Percentiles rank a stretch among this genome's conserved stretches.
These are phyloP conservation scores for Paracamarosporium sp. DNA, from an alignment of 2,329 filamentous ascomycete species.

Conservation along the genomic window DNA sequence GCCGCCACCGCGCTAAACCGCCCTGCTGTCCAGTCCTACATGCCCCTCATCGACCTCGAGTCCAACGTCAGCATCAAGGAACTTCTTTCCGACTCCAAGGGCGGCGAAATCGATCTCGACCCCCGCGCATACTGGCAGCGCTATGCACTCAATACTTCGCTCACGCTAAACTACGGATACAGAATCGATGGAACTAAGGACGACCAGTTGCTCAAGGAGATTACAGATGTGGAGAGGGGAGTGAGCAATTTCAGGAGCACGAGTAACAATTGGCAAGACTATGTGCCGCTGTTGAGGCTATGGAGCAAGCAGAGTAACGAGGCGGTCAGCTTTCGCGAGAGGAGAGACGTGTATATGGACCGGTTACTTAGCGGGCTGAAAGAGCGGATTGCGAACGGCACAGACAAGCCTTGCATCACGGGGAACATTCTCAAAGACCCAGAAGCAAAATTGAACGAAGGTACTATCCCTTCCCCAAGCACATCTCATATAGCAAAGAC, in stretches of 20 bases:
- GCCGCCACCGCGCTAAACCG: conserved; percentile 80
- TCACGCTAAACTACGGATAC: conserved; percentile 81
- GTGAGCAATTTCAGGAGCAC: conserved; percentile 80
- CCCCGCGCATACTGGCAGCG: conserved; percentile 76
- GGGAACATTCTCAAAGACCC: conserved; percentile 75
- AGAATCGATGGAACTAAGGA: conserved; percentile 75
- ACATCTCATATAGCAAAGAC: background rate
- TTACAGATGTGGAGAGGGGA: conserved; percentile 75
- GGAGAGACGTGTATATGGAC: conserved; percentile 71
- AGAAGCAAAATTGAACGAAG: conserved; percentile 71
- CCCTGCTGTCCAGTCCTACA: conserved; percentile 77
- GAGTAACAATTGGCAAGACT: conserved; percentile 85
- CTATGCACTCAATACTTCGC: conserved; percentile 76
- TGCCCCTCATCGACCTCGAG: conserved; percentile 83
- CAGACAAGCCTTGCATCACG: conserved; percentile 72
- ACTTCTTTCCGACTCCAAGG: conserved; percentile 68
- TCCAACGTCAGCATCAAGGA: conserved; percentile 75
- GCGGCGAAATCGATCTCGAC: conserved; percentile 70
- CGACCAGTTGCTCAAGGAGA: conserved; percentile 72
- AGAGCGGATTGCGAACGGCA: conserved; percentile 66
- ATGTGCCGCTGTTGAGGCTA: conserved; percentile 76
- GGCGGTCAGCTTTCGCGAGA: conserved; percentile 69
- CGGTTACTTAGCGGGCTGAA: conserved; percentile 66
- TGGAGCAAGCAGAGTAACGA: conserved; percentile 67
- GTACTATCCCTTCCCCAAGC: conserved; percentile 44